Conservation (phyloP, 257 asterid genomes). For the Nicotiana otophora region DNA sequence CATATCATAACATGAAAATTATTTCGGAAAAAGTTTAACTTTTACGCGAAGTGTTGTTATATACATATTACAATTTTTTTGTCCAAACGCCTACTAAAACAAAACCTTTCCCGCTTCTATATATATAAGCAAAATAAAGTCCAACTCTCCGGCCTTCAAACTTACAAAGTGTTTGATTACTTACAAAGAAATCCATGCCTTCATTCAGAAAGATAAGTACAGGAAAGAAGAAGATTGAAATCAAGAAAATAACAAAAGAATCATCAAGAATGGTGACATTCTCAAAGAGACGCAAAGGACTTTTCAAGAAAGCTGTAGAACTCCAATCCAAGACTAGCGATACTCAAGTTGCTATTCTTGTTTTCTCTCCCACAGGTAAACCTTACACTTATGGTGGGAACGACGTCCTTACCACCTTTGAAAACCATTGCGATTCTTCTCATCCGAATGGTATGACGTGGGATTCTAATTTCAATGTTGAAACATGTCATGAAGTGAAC, state of each 20-base stretch:
- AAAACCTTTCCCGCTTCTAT: no score
- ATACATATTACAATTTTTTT: no score
- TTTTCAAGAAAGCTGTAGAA: conserved; percentile 12
- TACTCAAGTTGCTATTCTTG: not conserved
- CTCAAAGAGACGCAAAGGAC: conserved; percentile 4
- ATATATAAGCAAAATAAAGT: no score
- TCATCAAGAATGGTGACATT: conserved; percentile 6
- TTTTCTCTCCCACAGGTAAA: not conserved
- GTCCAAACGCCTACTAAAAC: no score
- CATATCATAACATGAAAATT: no score
- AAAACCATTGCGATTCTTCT: not conserved
- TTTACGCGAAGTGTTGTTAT: no score
- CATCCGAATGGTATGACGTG: no score
- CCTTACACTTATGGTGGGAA: not conserved
- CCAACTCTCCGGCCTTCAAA: no score
- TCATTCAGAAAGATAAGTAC: no score
- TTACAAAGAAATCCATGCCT: no score
- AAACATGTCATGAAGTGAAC: not conserved
- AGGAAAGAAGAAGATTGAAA: not conserved
- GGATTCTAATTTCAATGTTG: not conserved
- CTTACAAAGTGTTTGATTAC: no score
- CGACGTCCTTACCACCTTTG: not conserved
- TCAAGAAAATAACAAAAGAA: not conserved
- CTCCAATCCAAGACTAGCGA: not conserved
- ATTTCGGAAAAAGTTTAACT: no score